Base-by-base conservation (phyloP, 1,284 basidiomycete species). In the Trichosporon sp. region DNA sequence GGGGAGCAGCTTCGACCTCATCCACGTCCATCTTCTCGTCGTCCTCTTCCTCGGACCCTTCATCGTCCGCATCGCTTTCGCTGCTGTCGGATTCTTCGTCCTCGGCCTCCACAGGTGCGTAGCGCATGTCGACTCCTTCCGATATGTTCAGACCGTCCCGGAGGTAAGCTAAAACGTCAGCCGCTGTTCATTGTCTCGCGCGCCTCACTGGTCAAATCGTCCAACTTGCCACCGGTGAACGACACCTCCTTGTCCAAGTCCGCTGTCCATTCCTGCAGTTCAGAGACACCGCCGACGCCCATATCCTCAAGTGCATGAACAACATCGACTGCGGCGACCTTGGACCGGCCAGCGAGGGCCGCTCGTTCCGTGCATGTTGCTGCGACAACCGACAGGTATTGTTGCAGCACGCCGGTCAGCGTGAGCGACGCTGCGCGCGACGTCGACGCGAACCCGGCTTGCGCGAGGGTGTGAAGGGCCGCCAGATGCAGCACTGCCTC, bases 401-500 rank as follows among this genome's bases (percentile, higher is more conserved):
- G 71, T 7, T 74, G 69, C 12, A 79, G 65, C 23, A 75, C 76
- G 21, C 76, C 69, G 3, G 79, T 76, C 29, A 81, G 74, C 13
- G 79, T 78, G 42, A 80, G 27, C 31, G 76, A 77, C 6, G 80
- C 81, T 18, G 80, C 79, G 18, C 72, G 70, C 25, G 78, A 80
- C 25, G 80, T 80, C 42, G 78, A 80, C 11, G 80, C 79, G 74
- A 80, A 80, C 2, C 79, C 80, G 3, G 81, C 74, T 12, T 72
- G 72, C 15, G 81, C 74, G 18, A 81, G 78, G 25, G 77, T 70
- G 66, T 80, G 78, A 25, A 80, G 75, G 6, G 75, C 75, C 15
- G 78, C 79, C 51, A 81, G 75, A 66, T 81, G 80, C 13, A 81
- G 73, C 18, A 81, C 72, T 9, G 80, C 80, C 65, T 80, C 79